Evolutionary conservation across 495 filamentous ascomycete genomes (phyloP).

Genomic region (Penicillium psychrofluorescens): DNA sequence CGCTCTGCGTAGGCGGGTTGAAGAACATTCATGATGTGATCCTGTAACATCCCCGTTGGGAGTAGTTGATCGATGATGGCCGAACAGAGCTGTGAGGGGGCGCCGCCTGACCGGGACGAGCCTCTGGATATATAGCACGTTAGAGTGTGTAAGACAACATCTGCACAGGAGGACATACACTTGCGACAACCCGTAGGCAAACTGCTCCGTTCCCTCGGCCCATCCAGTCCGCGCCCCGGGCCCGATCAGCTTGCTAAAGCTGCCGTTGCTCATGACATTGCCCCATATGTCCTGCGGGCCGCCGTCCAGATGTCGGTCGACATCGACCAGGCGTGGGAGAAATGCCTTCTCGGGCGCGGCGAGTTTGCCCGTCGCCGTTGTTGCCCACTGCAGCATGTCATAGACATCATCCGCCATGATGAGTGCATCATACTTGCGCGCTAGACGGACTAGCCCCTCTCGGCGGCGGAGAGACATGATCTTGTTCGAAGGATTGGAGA

Average conservation of each 20-base stretch:
- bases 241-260: constrained; percentile 77
- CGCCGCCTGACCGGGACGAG: constrained; percentile 64
- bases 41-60: constrained; percentile 38
- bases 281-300: constrained; percentile 55
- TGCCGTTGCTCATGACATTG: constrained; percentile 72
- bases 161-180: constrained; percentile 34
- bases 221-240: constrained; percentile 78
- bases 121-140: constrained; percentile 36
- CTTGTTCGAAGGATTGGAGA: constrained; percentile 71
- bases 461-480: constrained; percentile 61
- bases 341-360: constrained; percentile 30
- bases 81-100: constrained; percentile 64
- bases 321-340: constrained; percentile 66
- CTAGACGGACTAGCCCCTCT: constrained; percentile 55
- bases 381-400: constrained; percentile 72
- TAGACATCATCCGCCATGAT: constrained; percentile 88
- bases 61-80: constrained; percentile 58
- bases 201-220: constrained; percentile 63
- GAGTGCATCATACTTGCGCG: constrained; percentile 66
- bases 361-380: constrained; percentile 17
- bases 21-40: constrained; percentile 41
- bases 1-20: constrained; percentile 49
- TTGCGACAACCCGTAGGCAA: constrained; percentile 61
- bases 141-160: neutral
- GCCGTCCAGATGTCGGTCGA: constrained; percentile 59